A percentile compares a stretch with the other conserved stretches of the same genome.
Conservation (phyloP, 2,329 filamentous ascomycete species). For the Curvularia eragrostidis region DNA sequence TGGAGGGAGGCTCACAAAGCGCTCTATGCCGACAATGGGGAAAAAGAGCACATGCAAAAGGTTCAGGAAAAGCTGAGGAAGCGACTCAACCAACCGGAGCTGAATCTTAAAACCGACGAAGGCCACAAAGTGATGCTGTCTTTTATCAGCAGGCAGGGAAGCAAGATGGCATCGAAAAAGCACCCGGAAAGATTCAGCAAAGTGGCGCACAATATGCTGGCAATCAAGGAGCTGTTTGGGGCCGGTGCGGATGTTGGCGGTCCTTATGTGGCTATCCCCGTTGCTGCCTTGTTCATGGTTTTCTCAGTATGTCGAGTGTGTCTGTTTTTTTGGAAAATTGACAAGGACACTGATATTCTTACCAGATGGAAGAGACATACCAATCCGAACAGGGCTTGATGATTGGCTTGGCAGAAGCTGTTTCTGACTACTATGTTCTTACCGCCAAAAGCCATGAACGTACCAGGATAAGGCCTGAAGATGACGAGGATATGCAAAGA, state of each 20-base stretch:
- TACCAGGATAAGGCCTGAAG: slow-evolving; percentile 8
- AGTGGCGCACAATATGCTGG: slow-evolving; percentile 21
- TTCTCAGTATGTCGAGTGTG: slow-evolving; percentile 23
- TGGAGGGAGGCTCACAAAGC: slow-evolving; percentile 28
- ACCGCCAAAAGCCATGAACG: slow-evolving; percentile 21
- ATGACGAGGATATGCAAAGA: slow-evolving; percentile 22
- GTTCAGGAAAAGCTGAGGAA: slow-evolving; percentile 20
- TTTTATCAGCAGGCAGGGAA: slow-evolving; percentile 19
- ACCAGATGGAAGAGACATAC: slow-evolving; percentile 25
- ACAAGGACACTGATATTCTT: background rate
- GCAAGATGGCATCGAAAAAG: slow-evolving; percentile 13
- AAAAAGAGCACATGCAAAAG: slow-evolving; percentile 24
- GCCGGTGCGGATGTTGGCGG: slow-evolving; percentile 24
- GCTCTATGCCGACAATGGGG: slow-evolving; percentile 18
- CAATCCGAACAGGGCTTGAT: slow-evolving; percentile 18
- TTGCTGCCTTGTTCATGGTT: slow-evolving; percentile 24
- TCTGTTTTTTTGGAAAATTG: background rate
- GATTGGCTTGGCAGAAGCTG: slow-evolving; percentile 24
- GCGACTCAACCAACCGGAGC: slow-evolving; percentile 19
- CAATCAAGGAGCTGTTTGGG: slow-evolving; percentile 22
- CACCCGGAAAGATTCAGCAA: slow-evolving; percentile 16
- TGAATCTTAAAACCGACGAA: slow-evolving; percentile 24
- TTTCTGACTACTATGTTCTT: slow-evolving; percentile 20
- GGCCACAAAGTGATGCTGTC: slow-evolving; percentile 19
- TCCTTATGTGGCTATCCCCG: slow-evolving; percentile 27